These are phyloP conservation scores for Colletotrichum echinochloae DNA, from an alignment of 2,329 filamentous ascomycete species.

Conservation along the genomic window DNA sequence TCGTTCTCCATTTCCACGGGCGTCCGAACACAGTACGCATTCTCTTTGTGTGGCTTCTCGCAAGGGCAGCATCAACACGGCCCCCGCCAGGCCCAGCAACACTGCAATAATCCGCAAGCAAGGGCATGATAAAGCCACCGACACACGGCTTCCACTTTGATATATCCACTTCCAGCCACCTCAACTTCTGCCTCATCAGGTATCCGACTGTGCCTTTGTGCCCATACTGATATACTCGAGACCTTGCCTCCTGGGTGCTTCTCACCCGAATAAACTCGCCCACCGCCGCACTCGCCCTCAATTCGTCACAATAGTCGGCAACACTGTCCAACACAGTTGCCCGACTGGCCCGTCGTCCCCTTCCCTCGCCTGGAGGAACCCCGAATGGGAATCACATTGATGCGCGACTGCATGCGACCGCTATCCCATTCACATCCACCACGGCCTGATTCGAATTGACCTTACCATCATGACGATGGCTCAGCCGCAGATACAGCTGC, in stretches of 20 bases:
- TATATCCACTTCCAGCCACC: slow-evolving; percentile 41
- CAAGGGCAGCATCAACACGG: slow-evolving; percentile 32
- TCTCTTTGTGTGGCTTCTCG: slow-evolving; percentile 1
- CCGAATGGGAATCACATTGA: slow-evolving; percentile 33
- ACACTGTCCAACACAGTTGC: neutral
- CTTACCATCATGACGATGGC: slow-evolving; percentile 32
- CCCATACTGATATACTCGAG: neutral
- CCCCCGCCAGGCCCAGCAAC: slow-evolving; percentile 8
- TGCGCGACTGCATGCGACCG: slow-evolving; percentile 33
- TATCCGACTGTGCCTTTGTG: slow-evolving; percentile 6
- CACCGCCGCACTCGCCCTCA: slow-evolving; percentile 18
- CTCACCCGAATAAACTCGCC: slow-evolving; percentile 1
- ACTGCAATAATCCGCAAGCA: slow-evolving; percentile 13
- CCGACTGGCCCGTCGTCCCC: neutral
- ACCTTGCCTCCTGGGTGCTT: neutral
- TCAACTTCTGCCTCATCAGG: slow-evolving; percentile 22
- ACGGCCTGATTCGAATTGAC: slow-evolving; percentile 18
- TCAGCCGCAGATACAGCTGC: slow-evolving; percentile 34
- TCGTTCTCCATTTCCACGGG: slow-evolving; percentile 22
- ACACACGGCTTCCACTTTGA: slow-evolving; percentile 31
- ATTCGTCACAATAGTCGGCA: neutral
- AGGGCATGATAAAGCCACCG: slow-evolving; percentile 20
- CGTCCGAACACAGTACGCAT: slow-evolving; percentile 4
- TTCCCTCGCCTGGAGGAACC: slow-evolving; percentile 6
- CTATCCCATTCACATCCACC: slow-evolving; percentile 19